phyloP scores from a whole-genome alignment of 2,329 filamentous ascomycete genomes.

The Ascochyta pisi region DNA sequence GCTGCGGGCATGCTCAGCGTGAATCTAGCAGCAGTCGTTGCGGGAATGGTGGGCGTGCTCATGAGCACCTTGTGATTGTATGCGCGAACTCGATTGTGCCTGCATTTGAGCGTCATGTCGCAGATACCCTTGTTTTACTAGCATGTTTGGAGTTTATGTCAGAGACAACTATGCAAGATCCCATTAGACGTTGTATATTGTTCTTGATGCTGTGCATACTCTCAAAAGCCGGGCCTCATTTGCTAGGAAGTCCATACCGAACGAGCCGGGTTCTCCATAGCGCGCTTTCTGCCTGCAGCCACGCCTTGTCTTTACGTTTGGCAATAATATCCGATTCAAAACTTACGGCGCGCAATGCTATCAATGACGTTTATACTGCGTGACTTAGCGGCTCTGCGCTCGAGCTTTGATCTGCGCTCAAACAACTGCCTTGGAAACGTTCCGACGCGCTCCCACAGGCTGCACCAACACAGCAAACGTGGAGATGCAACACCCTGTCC shows the following conservation, averaged over 20 bases:
- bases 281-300: no score
- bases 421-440: not conserved
- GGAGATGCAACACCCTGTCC: not conserved
- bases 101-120: slow-evolving; percentile 3
- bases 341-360: not conserved
- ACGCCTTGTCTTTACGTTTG: no score
- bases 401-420: not conserved
- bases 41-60: slow-evolving; percentile 6
- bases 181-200: not conserved
- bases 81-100: not conserved
- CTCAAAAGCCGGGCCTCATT: no score
- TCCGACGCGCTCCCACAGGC: not conserved
- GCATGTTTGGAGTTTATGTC: not conserved
- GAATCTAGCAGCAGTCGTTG: slow-evolving; percentile 14
- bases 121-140: slow-evolving; percentile 4
- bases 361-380: not conserved
- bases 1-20: slow-evolving; percentile 4
- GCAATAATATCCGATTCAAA: no score
- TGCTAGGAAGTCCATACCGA: no score
- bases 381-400: not conserved
- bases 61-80: slow-evolving; percentile 5
- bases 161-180: no score
- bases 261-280: no score
- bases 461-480: not conserved
- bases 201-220: no score